A percentile compares a stretch with the other conserved stretches of the same genome.
These are phyloP conservation scores for Hygrocybe punicea DNA, from an alignment of 768 basidiomycete genomes.

Conservation along the genomic window DNA sequence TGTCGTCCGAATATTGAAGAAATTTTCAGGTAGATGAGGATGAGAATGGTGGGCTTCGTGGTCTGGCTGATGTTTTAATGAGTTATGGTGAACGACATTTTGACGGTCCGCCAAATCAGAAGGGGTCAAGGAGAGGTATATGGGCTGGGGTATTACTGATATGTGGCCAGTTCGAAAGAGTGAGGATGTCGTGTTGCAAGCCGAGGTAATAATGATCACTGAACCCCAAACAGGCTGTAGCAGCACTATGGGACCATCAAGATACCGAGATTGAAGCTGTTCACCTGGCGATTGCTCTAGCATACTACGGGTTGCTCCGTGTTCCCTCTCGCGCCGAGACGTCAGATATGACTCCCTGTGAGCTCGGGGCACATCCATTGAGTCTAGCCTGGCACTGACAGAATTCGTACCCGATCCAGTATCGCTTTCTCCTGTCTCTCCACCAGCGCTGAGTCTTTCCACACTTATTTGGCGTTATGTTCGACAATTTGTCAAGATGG, in stretches of 20 bases:
- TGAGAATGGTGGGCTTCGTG: conserved; percentile 70
- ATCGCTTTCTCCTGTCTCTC: conserved; percentile 60
- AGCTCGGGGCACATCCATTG: conserved; percentile 35
- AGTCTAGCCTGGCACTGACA: background rate
- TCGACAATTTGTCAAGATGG: conserved; percentile 87
- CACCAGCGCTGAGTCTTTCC: conserved; percentile 74
- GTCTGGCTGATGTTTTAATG: conserved; percentile 69
- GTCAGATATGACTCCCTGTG: conserved; percentile 80
- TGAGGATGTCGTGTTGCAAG: conserved; percentile 32
- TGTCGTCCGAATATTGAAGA: background rate
- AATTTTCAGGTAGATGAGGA: conserved; percentile 70
- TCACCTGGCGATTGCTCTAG: conserved; percentile 86
- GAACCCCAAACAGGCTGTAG: conserved; percentile 62
- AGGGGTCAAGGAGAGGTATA: conserved; percentile 57
- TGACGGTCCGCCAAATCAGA: conserved; percentile 60
- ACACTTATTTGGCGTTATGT: conserved; percentile 91
- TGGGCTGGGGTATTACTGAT: conserved; percentile 85
- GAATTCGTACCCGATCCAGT: no score
- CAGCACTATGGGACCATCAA: conserved; percentile 81
- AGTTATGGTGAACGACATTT: conserved; percentile 83
- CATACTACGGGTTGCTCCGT: conserved; percentile 89
- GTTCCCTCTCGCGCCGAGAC: conserved; percentile 78
- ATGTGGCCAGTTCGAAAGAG: conserved; percentile 93
- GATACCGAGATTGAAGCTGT: conserved; percentile 91
- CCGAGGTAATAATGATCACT: no score